Evolutionary conservation across 2,329 filamentous ascomycete species (phyloP), one percentile per base, ranked within the genome.

Genomic region (Colletotrichum eremochloae): DNA sequence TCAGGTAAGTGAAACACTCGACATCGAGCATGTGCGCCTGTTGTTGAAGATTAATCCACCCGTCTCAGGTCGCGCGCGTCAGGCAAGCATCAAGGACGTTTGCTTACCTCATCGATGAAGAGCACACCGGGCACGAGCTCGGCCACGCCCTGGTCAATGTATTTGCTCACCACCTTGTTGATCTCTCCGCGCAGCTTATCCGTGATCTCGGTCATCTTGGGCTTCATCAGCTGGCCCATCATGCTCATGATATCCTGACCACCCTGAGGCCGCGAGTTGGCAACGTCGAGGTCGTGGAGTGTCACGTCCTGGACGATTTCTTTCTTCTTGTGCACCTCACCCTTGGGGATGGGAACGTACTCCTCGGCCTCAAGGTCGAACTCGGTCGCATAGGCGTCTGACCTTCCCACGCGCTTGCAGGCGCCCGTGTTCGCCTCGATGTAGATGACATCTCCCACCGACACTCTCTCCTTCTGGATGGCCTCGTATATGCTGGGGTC

Each of bases 141-240:
- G 8, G 96, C 96, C 42, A 98, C 95, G 74, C 96, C 96, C 84
- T 98, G 96, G 81, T 98, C 96, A 77, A 99, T 99, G 84, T 98
- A 99, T 83, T 96, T 95, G 88, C 95, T 97, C 76, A 99, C 96
- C 40, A 99, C 96, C 86, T 98, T 98, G 90, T 99, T 98, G 86
- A 99, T 98, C 85, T 99, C 96, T 68, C 90, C 87, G 73, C 96
- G 91, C 79, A 99, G 86, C 86, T 99, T 99, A 84, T 99, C 96
- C 40, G 96, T 99, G 79, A 99, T 98, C 82, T 99, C 96, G 7
- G 96, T 99, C 91, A 98, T 98, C 87, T 97, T 97, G 74, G 96
- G 96, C 89, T 98, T 98, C 95, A 98, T 98, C 79, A 99, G 86
- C 84, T 99, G 96, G 78, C 96, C 96, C 96, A 99, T 98, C 96